phyloP scores from a whole-genome alignment of 225 moss, liverwort and hornwort species.

The Takakia lepidozioides region DNA sequence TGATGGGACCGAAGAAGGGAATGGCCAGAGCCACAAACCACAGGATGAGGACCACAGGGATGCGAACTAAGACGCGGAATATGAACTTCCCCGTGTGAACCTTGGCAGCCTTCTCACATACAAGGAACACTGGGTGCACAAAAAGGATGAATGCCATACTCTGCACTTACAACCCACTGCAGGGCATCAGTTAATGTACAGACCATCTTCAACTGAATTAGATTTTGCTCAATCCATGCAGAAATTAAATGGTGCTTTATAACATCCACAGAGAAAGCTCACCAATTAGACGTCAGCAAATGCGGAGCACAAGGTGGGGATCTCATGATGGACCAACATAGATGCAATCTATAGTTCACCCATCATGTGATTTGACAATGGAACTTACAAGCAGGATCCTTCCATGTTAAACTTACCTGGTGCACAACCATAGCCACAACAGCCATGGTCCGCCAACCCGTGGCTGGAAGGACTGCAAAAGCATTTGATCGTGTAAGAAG shows the following conservation, averaged over 20 bases:
- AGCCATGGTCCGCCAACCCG: slow-evolving; percentile 36
- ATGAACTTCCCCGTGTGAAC: slow-evolving; percentile 26
- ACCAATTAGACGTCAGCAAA: too few species aligned
- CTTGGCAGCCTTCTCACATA: slow-evolving; percentile 37
- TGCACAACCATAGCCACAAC: slow-evolving; percentile 41
- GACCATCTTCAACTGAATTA: too few species aligned
- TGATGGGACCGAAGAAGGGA: slow-evolving; percentile 62
- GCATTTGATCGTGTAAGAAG: slow-evolving; percentile 44
- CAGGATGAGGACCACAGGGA: slow-evolving; percentile 32
- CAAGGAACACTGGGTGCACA: slow-evolving; percentile 41
- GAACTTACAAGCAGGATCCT: too few species aligned
- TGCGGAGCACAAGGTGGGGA: too few species aligned
- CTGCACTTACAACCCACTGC: slow-evolving; percentile 16
- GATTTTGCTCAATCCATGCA: too few species aligned
- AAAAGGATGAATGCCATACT: slow-evolving; percentile 44
- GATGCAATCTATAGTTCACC: too few species aligned
- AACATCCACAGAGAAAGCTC: too few species aligned
- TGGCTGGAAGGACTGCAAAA: slow-evolving; percentile 30
- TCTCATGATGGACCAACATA: too few species aligned
- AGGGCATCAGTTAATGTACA: too few species aligned
- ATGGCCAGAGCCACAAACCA: slow-evolving; percentile 49
- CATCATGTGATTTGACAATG: too few species aligned
- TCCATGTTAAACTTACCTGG: too few species aligned
- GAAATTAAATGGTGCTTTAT: too few species aligned
- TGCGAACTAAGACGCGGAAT: slow-evolving; percentile 15